phyloP scores from a whole-genome alignment of 2,329 filamentous ascomycete genomes.

The Botrytis pseudocinerea region DNA sequence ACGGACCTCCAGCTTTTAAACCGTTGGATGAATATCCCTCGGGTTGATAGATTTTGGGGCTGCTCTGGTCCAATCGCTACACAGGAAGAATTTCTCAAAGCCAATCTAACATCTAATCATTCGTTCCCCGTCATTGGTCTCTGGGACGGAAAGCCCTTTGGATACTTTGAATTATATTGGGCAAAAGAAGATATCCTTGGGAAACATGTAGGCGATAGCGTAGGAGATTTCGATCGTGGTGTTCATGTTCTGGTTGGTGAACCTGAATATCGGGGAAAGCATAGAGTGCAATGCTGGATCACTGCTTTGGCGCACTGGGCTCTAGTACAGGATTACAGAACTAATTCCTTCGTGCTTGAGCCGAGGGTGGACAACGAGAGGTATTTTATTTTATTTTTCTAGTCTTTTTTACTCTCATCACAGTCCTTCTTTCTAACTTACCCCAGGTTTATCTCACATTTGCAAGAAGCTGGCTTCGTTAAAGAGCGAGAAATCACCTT shows the following conservation, averaged over 20 bases:
- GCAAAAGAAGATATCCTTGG: slow-evolving; percentile 87
- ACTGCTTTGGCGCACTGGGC: slow-evolving; percentile 86
- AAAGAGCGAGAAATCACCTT: slow-evolving; percentile 86
- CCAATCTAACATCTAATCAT: slow-evolving; percentile 65
- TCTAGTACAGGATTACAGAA: slow-evolving; percentile 74
- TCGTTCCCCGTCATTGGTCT: slow-evolving; percentile 89
- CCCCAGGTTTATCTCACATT: slow-evolving; percentile 62
- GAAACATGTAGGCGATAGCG: slow-evolving; percentile 64
- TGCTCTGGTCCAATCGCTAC: slow-evolving; percentile 55
- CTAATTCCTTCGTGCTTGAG: slow-evolving; percentile 81
- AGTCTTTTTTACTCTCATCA: not conserved
- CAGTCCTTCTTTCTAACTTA: not conserved
- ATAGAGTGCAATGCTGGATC: slow-evolving; percentile 77
- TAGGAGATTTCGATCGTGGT: slow-evolving; percentile 81
- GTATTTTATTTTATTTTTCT: slow-evolving; percentile 60
- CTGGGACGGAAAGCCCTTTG: slow-evolving; percentile 94
- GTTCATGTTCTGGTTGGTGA: slow-evolving; percentile 89
- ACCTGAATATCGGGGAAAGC: slow-evolving; percentile 82
- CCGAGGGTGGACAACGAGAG: slow-evolving; percentile 88
- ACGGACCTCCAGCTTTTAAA: slow-evolving; percentile 71
- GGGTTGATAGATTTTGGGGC: slow-evolving; percentile 86
- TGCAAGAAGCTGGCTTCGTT: slow-evolving; percentile 75
- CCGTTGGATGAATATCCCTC: slow-evolving; percentile 84
- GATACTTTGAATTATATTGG: slow-evolving; percentile 98
- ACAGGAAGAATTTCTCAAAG: slow-evolving; percentile 68